Conservation (phyloP, 2,329 filamentous ascomycete genomes). For the Fusarium goolgardi region DNA sequence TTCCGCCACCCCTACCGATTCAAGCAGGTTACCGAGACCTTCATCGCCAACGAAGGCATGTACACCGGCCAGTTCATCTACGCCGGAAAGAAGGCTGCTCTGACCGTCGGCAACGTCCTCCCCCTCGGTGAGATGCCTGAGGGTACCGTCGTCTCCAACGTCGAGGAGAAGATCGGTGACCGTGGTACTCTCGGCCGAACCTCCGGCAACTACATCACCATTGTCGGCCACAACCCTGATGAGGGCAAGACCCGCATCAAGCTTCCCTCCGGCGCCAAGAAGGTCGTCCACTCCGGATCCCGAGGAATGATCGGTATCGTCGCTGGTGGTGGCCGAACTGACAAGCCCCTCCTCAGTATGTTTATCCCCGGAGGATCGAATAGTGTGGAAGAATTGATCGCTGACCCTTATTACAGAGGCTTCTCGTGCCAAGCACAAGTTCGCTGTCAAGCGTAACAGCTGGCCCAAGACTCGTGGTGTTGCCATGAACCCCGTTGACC, state of each 20-base stretch:
- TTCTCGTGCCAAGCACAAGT: slow-evolving; percentile 99
- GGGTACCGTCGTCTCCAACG: slow-evolving; percentile 99
- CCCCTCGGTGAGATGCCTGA: slow-evolving; percentile 94
- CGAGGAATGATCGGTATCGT: slow-evolving; percentile 99
- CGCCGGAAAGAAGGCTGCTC: slow-evolving; percentile 97
- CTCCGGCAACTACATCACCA: slow-evolving; percentile 99
- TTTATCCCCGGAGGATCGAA: slow-evolving; percentile 43
- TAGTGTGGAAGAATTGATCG: slow-evolving; percentile 26
- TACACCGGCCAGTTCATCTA: slow-evolving; percentile 99
- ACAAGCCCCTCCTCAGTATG: slow-evolving; percentile 97
- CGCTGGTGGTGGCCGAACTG: slow-evolving; percentile 98
- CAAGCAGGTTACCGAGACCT: slow-evolving; percentile 98
- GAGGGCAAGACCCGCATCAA: slow-evolving; percentile 99
- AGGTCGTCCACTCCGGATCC: slow-evolving; percentile 91
- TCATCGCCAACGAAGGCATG: slow-evolving; percentile 99
- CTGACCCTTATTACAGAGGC: slow-evolving; percentile 77
- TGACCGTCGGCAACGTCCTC: slow-evolving; percentile 98
- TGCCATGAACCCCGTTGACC: slow-evolving; percentile 99
- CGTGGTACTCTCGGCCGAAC: slow-evolving; percentile 96
- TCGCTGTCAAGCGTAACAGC: slow-evolving; percentile 99
- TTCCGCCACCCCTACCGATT: slow-evolving; percentile 99
- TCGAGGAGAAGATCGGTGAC: slow-evolving; percentile 99
- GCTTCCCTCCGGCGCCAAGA: slow-evolving; percentile 99
- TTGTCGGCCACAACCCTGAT: slow-evolving; percentile 97
- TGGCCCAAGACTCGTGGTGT: slow-evolving; percentile 99